phyloP scores from a whole-genome alignment of 1,284 basidiomycete species.

The Ustilago nuda region DNA sequence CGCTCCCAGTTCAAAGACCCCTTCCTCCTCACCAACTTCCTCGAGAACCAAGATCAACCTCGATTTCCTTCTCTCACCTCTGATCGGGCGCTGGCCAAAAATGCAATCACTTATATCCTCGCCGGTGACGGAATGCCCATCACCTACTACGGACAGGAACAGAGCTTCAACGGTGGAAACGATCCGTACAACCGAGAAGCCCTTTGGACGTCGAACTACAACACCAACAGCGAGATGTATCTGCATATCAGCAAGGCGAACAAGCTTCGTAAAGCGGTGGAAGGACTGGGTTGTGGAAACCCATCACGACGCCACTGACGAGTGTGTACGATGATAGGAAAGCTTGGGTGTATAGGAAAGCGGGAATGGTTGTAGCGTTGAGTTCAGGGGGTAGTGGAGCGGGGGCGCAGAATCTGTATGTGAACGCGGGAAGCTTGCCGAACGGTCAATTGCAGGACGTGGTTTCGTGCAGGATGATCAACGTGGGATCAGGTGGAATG shows the following conservation, averaged over 20 bases:
- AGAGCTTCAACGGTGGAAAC: conserved; percentile 72
- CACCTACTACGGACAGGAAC: conserved; percentile 75
- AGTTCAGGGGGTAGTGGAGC: conserved; percentile 75
- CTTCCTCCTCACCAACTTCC: conserved; percentile 79
- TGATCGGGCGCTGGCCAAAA: conserved; percentile 67
- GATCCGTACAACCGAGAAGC: conserved; percentile 38
- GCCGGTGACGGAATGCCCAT: conserved; percentile 74
- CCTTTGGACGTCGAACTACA: conserved; percentile 27
- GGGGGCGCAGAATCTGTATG: conserved; percentile 67
- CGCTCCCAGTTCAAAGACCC: conserved; percentile 69
- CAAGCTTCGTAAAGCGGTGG: conserved; percentile 75
- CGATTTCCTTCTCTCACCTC: conserved; percentile 71
- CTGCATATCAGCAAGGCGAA: conserved; percentile 75
- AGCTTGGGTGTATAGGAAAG: conserved; percentile 76
- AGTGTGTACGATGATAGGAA: conserved; percentile 35
- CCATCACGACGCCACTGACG: conserved; percentile 74
- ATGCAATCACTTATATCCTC: conserved; percentile 71
- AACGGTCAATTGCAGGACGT: conserved; percentile 76
- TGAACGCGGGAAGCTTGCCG: conserved; percentile 65
- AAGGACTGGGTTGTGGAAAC: conserved; percentile 69
- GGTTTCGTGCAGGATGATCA: conserved; percentile 73
- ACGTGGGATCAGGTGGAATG: conserved; percentile 72
- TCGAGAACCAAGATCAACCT: conserved; percentile 85
- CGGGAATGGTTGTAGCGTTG: conserved; percentile 77
- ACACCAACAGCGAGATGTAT: conserved; percentile 70